phyloP scores from a whole-genome alignment of 164 flowering plant genomes.

The Vitis vinifera region ASM3070453v1 NC_081814.1:3179001-3179500 shows the following conservation, averaged over 20 bases:
- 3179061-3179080: not conserved
- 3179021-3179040: slow-evolving; percentile 66
- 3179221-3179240: slow-evolving; percentile 58
- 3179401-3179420: slow-evolving; percentile 48
- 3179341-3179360: slow-evolving; percentile 42
- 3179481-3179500: too few species aligned
- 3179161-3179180: slow-evolving; percentile 77
- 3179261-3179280: not conserved
- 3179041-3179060: slow-evolving; percentile 46
- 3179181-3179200: slow-evolving; percentile 59
- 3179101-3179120: not conserved
- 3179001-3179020: slow-evolving; percentile 63
- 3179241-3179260: slow-evolving; percentile 9
- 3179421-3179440: slow-evolving; percentile 49
- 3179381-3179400: slow-evolving; percentile 34
- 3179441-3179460: slow-evolving; percentile 15
- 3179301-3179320: slow-evolving; percentile 52
- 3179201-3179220: slow-evolving; percentile 57
- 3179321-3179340: slow-evolving; percentile 53
- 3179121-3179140: slow-evolving; percentile 49
- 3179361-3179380: slow-evolving; percentile 26
- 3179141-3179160: slow-evolving; percentile 59
- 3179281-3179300: not conserved
- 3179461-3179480: too few species aligned
- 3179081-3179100: not conserved